These are phyloP conservation scores for Thraustotheca clavata DNA, from an alignment of 352 stramenopile genomes.

Conservation along the genomic window DNA sequence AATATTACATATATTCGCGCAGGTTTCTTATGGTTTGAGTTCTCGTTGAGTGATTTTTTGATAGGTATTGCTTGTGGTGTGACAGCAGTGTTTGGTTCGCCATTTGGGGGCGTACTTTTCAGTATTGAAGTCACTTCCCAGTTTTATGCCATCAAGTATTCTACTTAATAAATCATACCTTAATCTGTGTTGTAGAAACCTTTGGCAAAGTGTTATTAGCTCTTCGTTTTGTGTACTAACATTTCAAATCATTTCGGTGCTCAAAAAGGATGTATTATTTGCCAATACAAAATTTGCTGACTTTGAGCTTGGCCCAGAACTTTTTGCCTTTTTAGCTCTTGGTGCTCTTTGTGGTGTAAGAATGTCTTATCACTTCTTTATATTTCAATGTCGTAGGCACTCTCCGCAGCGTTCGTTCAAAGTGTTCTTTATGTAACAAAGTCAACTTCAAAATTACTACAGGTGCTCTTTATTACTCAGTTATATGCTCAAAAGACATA, in stretches of 20 bases:
- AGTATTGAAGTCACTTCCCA: constrained; percentile 80
- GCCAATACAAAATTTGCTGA: constrained; percentile 64
- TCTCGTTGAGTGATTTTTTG: neutral
- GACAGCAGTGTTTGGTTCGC: constrained; percentile 72
- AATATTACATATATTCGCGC: constrained; percentile 63
- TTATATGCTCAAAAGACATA: neutral
- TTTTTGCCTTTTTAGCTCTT: constrained; percentile 62
- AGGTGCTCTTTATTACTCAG: constrained; percentile 3
- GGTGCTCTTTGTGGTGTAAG: constrained; percentile 59
- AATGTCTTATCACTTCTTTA: neutral
- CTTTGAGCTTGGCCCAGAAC: constrained; percentile 73
- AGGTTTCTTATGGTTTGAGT: constrained; percentile 27
- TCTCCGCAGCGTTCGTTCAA: neutral
- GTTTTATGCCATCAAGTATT: constrained; percentile 72
- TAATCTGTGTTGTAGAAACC: constrained; percentile 24
- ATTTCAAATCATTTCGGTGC: constrained; percentile 66
- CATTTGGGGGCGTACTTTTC: constrained; percentile 67
- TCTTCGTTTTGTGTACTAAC: constrained; percentile 71
- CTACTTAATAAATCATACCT: neutral
- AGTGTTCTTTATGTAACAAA: neutral
- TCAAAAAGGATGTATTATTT: constrained; percentile 65
- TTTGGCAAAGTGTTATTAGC: constrained; percentile 77
- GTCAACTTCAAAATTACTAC: neutral
- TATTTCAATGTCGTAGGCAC: neutral
- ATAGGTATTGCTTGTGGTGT: constrained; percentile 62